Evolutionary conservation across 805 yeast genomes (phyloP).

Genomic region (Metschnikowia henanensis): DNA sequence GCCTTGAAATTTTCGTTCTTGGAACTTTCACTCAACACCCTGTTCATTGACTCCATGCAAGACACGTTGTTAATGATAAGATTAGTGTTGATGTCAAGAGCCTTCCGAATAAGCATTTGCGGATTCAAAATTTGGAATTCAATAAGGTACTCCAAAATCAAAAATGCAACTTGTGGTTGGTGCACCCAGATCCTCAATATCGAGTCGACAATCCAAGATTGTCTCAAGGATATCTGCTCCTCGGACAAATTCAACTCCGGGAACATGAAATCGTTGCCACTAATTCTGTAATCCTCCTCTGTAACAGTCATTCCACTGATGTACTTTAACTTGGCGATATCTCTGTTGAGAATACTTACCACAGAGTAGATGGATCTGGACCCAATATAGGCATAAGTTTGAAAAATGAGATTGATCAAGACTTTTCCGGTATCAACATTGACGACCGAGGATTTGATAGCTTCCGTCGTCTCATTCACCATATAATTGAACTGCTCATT

Average conservation of each 20-base stretch:
- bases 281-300: conserved; percentile 29
- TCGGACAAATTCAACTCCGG: conserved; percentile 25
- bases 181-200: conserved; percentile 44
- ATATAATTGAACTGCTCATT: conserved; percentile 36
- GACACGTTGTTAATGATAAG: conserved; percentile 41
- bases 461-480: conserved; percentile 30
- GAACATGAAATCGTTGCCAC: conserved; percentile 32
- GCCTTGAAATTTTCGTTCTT: conserved; percentile 20
- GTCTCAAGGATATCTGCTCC: conserved; percentile 29
- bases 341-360: conserved; percentile 41
- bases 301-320: conserved; percentile 34
- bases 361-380: conserved; percentile 73
- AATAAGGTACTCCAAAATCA: conserved; percentile 42
- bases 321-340: conserved; percentile 39
- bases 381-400: conserved; percentile 78
- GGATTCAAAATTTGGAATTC: conserved; percentile 38
- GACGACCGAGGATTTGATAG: conserved; percentile 22
- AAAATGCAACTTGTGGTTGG: conserved; percentile 45
- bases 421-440: conserved; percentile 29
- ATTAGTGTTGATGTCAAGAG: conserved; percentile 28
- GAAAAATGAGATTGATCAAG: conserved; percentile 61
- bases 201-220: conserved; percentile 38
- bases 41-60: conserved; percentile 43
- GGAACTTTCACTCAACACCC: conserved; percentile 29
- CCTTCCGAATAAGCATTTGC: conserved; percentile 26